A percentile compares a stretch with the other conserved stretches of the same genome.
phyloP scores from a whole-genome alignment of 768 basidiomycete genomes.

The Boletus patriciae region DNA sequence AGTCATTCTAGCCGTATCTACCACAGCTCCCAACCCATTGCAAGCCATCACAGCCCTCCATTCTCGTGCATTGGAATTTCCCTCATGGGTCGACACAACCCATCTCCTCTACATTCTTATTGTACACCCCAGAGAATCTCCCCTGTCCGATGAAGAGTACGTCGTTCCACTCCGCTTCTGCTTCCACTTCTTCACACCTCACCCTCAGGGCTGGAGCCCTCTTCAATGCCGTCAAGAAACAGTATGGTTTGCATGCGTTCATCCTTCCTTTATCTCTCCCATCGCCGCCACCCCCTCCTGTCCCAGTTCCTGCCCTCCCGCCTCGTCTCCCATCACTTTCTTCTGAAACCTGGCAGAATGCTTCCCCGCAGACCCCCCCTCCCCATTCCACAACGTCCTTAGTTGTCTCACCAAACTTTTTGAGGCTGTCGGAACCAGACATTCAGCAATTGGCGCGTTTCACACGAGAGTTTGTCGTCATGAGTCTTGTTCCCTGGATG shows the following conservation, averaged over 20 bases:
- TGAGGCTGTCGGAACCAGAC: constrained; percentile 67
- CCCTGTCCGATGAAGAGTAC: constrained; percentile 77
- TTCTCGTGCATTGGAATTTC: constrained; percentile 63
- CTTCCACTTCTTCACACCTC: constrained; percentile 9
- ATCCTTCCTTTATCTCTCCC: constrained; percentile 65
- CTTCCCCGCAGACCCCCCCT: background rate
- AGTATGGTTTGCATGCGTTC: constrained; percentile 76
- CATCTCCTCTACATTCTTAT: constrained; percentile 74
- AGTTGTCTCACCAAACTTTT: constrained; percentile 25
- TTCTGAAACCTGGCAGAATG: constrained; percentile 24
- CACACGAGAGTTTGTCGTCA: constrained; percentile 82
- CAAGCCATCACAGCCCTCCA: constrained; percentile 78
- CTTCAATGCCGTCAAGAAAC: constrained; percentile 86
- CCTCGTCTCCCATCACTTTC: constrained; percentile 62
- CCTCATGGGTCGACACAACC: constrained; percentile 77
- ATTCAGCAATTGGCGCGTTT: constrained; percentile 75
- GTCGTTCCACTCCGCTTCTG: constrained; percentile 32
- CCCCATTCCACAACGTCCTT: background rate
- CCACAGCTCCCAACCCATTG: constrained; percentile 76
- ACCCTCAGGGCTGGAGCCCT: constrained; percentile 65
- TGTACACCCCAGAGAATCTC: constrained; percentile 68
- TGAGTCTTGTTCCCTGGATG: constrained; percentile 95
- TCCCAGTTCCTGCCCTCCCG: constrained; percentile 63
- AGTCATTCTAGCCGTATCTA: constrained; percentile 85
- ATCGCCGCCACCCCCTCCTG: constrained; percentile 59